Base-by-base conservation (phyloP, 768 basidiomycete genomes). In the Boletus rufocinnamomeus region DNA sequence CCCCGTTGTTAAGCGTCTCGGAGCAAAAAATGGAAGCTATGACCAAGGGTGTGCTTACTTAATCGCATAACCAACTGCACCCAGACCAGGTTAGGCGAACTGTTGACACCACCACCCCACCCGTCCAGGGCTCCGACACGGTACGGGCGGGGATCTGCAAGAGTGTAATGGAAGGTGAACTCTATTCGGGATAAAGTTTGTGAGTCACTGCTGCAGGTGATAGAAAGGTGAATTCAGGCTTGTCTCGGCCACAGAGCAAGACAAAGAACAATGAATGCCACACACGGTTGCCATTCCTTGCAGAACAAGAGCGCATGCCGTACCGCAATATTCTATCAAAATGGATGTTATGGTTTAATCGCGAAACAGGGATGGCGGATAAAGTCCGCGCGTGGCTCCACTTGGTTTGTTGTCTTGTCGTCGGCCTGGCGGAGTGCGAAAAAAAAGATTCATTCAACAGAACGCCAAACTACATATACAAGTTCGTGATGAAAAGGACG, bases 21-120 rank as follows among this genome's bases (percentile, higher is more conserved):
- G 71, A 61, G 65, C 52, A 37, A 63, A 55, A 64, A 70, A 74
- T 59, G 72, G 64, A 69, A 71, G 72, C 63, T 54, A 60, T 41
- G 50, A 51, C 17, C 54, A 30, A 54, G 50, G 55, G 56, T 21
- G 17, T 50, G 60, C 45, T 69, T 69, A 67, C 51, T 17, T 69
- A 69, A 71, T 69, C 52, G 44, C 47, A 63, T 62, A 52, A 60
- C 56, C 56, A 32, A 48, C 40, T 40, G 40, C 21, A 32, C 28
- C 56, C 56, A 52, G 50, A 57, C 41, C 23, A 25, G 50, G 55
- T 52, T 69, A 61, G 63, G 64, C 66, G 63, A 66, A 43, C 6
- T 9, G 45, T 48, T 63, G 58, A 50, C 65, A 57, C 49, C 49
- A 53, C 47, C 58, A 37, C 23, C 54, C 40, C 23, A 46, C 54